Conservation (phyloP, 2,329 filamentous ascomycete genomes). For the Pseudovirgaria hyperparasitica region DNA sequence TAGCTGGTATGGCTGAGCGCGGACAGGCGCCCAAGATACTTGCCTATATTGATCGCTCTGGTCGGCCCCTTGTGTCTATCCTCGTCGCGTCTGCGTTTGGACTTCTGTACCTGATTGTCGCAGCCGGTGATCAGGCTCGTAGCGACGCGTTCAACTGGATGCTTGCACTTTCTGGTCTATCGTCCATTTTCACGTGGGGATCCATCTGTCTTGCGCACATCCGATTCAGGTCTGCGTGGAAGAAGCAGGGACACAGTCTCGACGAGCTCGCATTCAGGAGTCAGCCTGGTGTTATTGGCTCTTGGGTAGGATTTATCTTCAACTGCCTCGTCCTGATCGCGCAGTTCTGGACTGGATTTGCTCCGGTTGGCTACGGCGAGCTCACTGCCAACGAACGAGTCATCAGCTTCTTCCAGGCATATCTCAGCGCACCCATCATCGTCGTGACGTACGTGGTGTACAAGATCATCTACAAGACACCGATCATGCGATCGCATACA, state of each 20-base stretch:
- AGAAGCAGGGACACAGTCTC: slow-evolving; percentile 44
- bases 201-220: slow-evolving; percentile 52
- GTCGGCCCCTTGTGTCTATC: slow-evolving; percentile 43
- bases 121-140: slow-evolving; percentile 26
- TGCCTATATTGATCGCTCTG: slow-evolving; percentile 43
- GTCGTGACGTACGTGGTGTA: slow-evolving; percentile 53
- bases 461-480: slow-evolving; percentile 58
- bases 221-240: slow-evolving; percentile 48
- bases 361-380: slow-evolving; percentile 49
- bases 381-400: slow-evolving; percentile 36
- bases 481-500: slow-evolving; percentile 49
- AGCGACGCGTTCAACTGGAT: slow-evolving; percentile 46
- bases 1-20: slow-evolving; percentile 76
- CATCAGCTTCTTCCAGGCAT: slow-evolving; percentile 57
- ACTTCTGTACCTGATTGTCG: slow-evolving; percentile 42
- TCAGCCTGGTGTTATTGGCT: slow-evolving; percentile 63
- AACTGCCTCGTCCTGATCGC: slow-evolving; percentile 62
- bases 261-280: slow-evolving; percentile 67
- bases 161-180: slow-evolving; percentile 55
- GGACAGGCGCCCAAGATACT: slow-evolving; percentile 39
- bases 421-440: slow-evolving; percentile 55
- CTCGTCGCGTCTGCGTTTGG: slow-evolving; percentile 37
- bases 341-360: slow-evolving; percentile 77
- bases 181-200: slow-evolving; percentile 62
- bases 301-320: slow-evolving; percentile 62